These are phyloP conservation scores for Annulohypoxylon nitens DNA, from an alignment of 495 filamentous ascomycete genomes.

Conservation along the genomic window DNA sequence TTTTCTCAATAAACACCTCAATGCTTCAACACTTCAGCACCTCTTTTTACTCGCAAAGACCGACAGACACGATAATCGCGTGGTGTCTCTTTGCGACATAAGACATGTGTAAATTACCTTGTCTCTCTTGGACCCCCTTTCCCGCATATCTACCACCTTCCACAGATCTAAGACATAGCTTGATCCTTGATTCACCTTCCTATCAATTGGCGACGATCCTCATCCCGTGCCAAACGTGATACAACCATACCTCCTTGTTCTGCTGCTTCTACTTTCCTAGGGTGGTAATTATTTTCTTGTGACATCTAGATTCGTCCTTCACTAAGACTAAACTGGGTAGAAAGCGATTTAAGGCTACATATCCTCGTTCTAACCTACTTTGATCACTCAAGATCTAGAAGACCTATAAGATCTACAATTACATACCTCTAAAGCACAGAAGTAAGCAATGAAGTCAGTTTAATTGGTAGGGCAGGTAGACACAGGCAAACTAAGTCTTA, in stretches of 20 bases:
- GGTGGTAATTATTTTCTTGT: neutral
- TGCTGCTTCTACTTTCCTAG: neutral
- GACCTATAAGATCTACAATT: neutral
- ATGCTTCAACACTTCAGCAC: no score
- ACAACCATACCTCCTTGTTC: slow-evolving; percentile 4
- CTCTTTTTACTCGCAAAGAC: neutral
- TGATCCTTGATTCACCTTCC: slow-evolving; percentile 37
- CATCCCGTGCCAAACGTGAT: slow-evolving; percentile 28
- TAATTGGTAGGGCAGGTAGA: neutral
- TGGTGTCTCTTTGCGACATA: slow-evolving; percentile 18
- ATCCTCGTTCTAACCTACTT: neutral
- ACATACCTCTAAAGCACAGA: neutral
- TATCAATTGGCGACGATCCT: slow-evolving; percentile 26
- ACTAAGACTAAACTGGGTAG: neutral
- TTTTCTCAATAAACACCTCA: neutral
- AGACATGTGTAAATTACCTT: slow-evolving; percentile 16
- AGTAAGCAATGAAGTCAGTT: neutral
- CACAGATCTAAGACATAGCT: slow-evolving; percentile 47
- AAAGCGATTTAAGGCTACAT: neutral
- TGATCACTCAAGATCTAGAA: neutral
- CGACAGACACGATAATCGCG: slow-evolving; percentile 1
- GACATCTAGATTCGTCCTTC: neutral
- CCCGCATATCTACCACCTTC: slow-evolving; percentile 24
- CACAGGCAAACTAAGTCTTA: neutral
- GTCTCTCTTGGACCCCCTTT: slow-evolving; percentile 14